Evolutionary conservation across 2,329 filamentous ascomycete species (phyloP).

Genomic region (Exophiala viscosa): DNA sequence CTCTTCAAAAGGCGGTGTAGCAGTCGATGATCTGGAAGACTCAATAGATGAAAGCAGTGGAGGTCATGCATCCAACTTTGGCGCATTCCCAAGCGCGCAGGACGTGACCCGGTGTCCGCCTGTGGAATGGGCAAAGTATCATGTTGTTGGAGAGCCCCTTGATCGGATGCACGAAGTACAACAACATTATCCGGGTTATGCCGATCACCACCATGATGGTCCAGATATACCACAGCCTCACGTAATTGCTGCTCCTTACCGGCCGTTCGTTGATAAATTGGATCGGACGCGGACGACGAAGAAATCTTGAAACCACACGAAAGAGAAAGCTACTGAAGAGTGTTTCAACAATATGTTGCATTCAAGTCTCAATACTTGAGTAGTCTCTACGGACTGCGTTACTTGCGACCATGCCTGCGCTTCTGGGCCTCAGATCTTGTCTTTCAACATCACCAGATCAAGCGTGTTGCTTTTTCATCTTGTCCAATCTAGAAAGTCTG

Average conservation of each 20-base stretch:
- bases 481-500: not conserved
- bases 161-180: constrained; percentile 84
- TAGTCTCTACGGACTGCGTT: not conserved
- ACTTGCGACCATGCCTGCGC: not conserved
- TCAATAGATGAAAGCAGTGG: constrained; percentile 31
- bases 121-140: constrained; percentile 93
- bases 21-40: constrained; percentile 34
- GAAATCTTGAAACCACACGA: not conserved
- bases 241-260: constrained; percentile 57
- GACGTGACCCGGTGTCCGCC: constrained; percentile 80
- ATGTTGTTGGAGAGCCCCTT: constrained; percentile 77
- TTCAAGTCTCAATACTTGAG: not conserved
- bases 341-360: not conserved
- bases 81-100: constrained; percentile 69
- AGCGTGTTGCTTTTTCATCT: not conserved
- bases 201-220: constrained; percentile 29
- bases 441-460: no score
- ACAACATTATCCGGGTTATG: constrained; percentile 54
- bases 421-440: not conserved
- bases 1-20: constrained; percentile 29
- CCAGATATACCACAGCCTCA: constrained; percentile 43
- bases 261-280: constrained; percentile 54
- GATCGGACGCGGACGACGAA: constrained; percentile 24
- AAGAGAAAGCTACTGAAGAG: not conserved
- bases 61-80: constrained; percentile 48